A percentile compares a stretch with the other conserved stretches of the same genome.
phyloP scores from a whole-genome alignment of 2,329 filamentous ascomycete genomes.

The Pseudogymnoascus verrucosus region DNA sequence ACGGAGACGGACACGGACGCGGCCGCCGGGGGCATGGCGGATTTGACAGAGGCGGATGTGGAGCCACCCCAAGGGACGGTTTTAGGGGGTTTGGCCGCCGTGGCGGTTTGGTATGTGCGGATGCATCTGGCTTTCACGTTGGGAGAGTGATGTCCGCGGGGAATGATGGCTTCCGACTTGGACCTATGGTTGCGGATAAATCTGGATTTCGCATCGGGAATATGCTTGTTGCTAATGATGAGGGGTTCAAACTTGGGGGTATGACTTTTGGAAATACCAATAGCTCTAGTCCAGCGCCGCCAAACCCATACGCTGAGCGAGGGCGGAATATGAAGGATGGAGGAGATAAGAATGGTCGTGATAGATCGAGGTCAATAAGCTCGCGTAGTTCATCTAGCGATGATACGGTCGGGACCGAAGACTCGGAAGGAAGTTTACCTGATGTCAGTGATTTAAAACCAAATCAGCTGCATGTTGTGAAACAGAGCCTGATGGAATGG shows the following conservation, averaged over 20 bases:
- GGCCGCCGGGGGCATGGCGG: background rate
- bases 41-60: background rate
- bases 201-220: constrained; percentile 18
- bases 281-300: background rate
- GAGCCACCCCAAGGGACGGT: background rate
- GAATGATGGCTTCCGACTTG: constrained; percentile 16
- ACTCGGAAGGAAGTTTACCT: constrained; percentile 18
- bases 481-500: constrained; percentile 40
- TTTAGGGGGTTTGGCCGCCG: background rate
- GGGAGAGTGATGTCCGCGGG: background rate
- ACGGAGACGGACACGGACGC: background rate
- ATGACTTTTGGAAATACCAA: background rate
- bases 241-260: constrained; percentile 30
- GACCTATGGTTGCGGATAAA: constrained; percentile 20
- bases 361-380: constrained; percentile 20
- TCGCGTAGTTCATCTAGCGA: constrained; percentile 19
- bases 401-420: background rate
- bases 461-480: constrained; percentile 40
- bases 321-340: background rate
- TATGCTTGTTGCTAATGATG: constrained; percentile 31
- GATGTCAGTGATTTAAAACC: constrained; percentile 43
- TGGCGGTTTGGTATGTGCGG: background rate
- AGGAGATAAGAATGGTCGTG: constrained; percentile 2
- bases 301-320: background rate
- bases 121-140: constrained; percentile 2